These are phyloP conservation scores for Aristolochia californica DNA, from an alignment of 164 flowering plant species.

Conservation along the genomic window DNA sequence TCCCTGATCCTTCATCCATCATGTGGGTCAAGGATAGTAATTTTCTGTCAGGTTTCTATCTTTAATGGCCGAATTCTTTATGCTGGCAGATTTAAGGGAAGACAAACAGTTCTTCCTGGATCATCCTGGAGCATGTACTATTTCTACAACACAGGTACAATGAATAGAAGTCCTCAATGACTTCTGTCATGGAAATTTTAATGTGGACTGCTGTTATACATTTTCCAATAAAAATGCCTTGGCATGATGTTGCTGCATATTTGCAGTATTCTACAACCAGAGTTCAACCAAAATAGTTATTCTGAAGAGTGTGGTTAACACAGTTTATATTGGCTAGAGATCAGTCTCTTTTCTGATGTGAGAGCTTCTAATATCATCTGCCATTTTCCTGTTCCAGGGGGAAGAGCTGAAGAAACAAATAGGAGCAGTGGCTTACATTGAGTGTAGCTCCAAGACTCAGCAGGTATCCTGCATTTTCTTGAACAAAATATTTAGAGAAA, in stretches of 20 bases:
- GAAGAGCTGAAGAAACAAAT: slow-evolving; percentile 60
- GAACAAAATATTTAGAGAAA: no score
- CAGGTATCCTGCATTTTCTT: slow-evolving; percentile 43
- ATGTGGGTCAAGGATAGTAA: not conserved
- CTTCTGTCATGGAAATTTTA: no score
- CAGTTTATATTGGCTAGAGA: no score
- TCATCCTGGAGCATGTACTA: slow-evolving; percentile 55
- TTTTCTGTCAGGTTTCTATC: not conserved
- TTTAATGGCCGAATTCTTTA: slow-evolving; percentile 1
- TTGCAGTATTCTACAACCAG: not conserved
- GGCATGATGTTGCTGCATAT: not conserved
- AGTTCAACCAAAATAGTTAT: no score
- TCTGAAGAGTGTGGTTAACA: no score
- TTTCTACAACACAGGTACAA: slow-evolving; percentile 50
- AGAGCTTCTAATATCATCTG: not conserved
- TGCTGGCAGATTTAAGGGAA: slow-evolving; percentile 48
- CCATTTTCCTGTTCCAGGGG: slow-evolving; percentile 27
- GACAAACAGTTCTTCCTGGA: slow-evolving; percentile 47
- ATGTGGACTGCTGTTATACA: no score
- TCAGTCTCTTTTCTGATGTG: no score
- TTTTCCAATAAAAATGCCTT: not conserved
- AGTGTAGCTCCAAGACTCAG: slow-evolving; percentile 73
- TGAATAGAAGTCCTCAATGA: not conserved
- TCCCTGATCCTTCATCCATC: not conserved
- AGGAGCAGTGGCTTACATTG: slow-evolving; percentile 59